phyloP scores from a whole-genome alignment of 2,329 filamentous ascomycete species.

The Trichoderma sp. region DNA sequence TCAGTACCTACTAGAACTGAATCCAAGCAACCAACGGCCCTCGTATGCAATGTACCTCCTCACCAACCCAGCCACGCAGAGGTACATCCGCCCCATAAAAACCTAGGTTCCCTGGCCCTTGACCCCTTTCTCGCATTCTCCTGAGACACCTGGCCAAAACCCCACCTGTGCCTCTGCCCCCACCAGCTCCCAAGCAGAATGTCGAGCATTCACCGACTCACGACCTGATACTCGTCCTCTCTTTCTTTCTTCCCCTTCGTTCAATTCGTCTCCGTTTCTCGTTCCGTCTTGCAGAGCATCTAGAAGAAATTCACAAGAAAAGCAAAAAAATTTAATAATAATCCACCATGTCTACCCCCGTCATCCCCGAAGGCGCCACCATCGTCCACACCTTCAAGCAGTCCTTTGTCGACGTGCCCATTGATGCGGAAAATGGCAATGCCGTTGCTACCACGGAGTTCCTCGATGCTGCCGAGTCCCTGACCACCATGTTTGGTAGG shows the following conservation, averaged over 20 bases:
- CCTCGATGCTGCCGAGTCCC: slow-evolving; percentile 82
- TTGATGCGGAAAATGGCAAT: slow-evolving; percentile 70
- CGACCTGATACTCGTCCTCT: not conserved
- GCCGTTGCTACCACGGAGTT: slow-evolving; percentile 81
- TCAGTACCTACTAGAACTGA: not conserved
- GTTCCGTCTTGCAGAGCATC: not conserved
- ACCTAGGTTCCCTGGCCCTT: not conserved
- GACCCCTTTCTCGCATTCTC: slow-evolving; percentile 8
- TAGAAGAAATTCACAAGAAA: not conserved
- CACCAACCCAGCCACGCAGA: not conserved
- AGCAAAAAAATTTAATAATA: not conserved
- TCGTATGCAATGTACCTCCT: not conserved
- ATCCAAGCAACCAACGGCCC: not conserved
- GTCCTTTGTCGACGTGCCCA: slow-evolving; percentile 78
- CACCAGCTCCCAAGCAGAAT: slow-evolving; percentile 10
- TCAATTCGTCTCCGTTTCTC: not conserved
- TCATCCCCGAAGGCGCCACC: slow-evolving; percentile 64
- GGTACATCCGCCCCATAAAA: not conserved
- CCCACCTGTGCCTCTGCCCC: slow-evolving; percentile 13
- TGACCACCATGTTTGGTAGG: slow-evolving; percentile 84
- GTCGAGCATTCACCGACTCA: slow-evolving; percentile 16
- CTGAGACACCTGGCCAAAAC: slow-evolving; percentile 1
- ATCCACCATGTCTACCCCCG: slow-evolving; percentile 47
- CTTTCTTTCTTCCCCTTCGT: not conserved
- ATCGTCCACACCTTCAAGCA: slow-evolving; percentile 82